These are phyloP conservation scores for Osmanthus fragrans DNA, from an alignment of 257 asterid species.

Conservation along the genomic window DNA sequence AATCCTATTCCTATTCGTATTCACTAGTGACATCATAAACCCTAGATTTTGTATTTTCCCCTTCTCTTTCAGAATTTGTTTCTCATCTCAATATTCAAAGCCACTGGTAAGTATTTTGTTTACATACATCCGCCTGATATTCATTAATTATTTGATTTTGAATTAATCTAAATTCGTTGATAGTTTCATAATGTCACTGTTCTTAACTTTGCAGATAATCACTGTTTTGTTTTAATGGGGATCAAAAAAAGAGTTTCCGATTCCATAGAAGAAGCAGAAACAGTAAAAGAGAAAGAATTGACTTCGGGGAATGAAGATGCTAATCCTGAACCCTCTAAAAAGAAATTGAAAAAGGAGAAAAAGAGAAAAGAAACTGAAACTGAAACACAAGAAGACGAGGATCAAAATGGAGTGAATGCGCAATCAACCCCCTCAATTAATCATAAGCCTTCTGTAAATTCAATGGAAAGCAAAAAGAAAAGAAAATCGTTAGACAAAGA, in stretches of 20 bases:
- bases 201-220: conserved; percentile 14
- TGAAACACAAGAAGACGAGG: conserved; percentile 21
- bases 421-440: conserved; percentile 39
- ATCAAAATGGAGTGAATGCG: conserved; percentile 26
- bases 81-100: not conserved
- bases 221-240: conserved; percentile 40
- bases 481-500: conserved; percentile 62
- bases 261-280: conserved; percentile 37
- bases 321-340: conserved; percentile 40
- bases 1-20: no score
- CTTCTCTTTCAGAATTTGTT: not conserved
- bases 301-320: conserved; percentile 28
- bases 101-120: not conserved
- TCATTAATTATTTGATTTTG: not conserved
- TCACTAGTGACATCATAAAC: not conserved
- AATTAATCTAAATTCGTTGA: not conserved
- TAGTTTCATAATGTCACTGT: not conserved
- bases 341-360: conserved; percentile 61
- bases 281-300: conserved; percentile 17
- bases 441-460: conserved; percentile 33
- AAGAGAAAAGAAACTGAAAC: conserved; percentile 40
- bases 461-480: conserved; percentile 75
- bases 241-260: conserved; percentile 58
- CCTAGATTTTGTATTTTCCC: not conserved
- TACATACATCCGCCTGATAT: no score